phyloP scores from a whole-genome alignment of 2,329 filamentous ascomycete species.

The Myrmaecium sp. region DNA sequence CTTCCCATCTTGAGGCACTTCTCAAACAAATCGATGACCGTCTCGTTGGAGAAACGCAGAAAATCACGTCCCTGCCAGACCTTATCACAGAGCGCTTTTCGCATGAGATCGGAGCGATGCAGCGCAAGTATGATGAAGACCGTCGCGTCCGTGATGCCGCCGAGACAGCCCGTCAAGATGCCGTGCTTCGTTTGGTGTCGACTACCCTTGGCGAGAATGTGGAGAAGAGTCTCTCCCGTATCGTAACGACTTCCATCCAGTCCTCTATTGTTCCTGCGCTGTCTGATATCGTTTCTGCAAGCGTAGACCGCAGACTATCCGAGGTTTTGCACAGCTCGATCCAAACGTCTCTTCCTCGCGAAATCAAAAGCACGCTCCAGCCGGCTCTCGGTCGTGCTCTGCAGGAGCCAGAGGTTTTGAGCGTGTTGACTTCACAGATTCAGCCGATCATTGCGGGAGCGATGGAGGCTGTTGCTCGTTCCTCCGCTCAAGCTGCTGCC shows the following conservation, averaged over 20 bases:
- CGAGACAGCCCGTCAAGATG: conserved; percentile 49
- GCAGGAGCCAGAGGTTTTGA: conserved; percentile 55
- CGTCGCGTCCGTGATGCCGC: conserved; percentile 46
- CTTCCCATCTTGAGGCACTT: conserved; percentile 20
- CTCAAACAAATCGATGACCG: conserved; percentile 13
- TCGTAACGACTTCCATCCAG: conserved; percentile 62
- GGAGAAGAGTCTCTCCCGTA: conserved; percentile 58
- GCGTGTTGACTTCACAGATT: conserved; percentile 48
- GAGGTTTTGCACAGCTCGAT: conserved; percentile 50
- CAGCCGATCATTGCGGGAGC: conserved; percentile 50
- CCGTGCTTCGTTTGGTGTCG: conserved; percentile 50
- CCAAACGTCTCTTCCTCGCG: conserved; percentile 49
- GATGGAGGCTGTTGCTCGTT: conserved; percentile 43
- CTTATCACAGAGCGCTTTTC: conserved; percentile 30
- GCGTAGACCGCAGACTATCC: conserved; percentile 55
- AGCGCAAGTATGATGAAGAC: conserved; percentile 52
- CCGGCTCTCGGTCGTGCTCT: conserved; percentile 49
- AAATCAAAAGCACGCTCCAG: conserved; percentile 56
- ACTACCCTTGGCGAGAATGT: conserved; percentile 53
- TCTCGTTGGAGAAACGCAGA: too few species aligned
- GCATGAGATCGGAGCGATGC: conserved; percentile 37
- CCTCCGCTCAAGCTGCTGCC: conserved; percentile 46
- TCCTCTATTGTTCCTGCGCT: conserved; percentile 60
- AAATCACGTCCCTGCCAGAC: conserved; percentile 18
- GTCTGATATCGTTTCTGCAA: conserved; percentile 46